phyloP scores from a whole-genome alignment of 2,329 filamentous ascomycete genomes.

The Ascochyta viciae-villosae region DNA sequence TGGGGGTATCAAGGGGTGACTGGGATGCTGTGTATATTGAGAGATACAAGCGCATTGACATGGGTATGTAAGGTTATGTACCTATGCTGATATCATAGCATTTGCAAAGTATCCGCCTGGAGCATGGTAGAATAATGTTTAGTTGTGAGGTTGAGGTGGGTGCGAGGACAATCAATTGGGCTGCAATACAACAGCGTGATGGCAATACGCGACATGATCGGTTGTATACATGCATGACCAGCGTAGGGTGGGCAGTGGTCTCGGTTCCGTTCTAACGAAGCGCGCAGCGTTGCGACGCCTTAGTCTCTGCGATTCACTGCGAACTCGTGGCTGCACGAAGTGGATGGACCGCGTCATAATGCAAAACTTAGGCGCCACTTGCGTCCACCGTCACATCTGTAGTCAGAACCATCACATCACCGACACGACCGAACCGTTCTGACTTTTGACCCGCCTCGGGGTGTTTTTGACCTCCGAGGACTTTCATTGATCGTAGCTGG shows the following conservation, averaged over 20 bases:
- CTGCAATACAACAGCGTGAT: background rate
- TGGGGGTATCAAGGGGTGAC: background rate
- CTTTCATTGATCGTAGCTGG: constrained; percentile 52
- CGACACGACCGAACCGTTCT: constrained; percentile 10
- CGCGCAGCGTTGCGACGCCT: background rate
- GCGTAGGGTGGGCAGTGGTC: background rate
- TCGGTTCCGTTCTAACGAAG: background rate
- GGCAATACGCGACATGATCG: background rate
- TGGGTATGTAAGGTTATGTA: background rate
- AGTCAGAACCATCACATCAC: constrained; percentile 11
- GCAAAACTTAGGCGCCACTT: background rate
- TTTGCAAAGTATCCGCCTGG: too few species aligned
- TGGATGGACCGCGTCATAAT: background rate
- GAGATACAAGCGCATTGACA: background rate
- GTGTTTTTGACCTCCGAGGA: constrained; percentile 46
- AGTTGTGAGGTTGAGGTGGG: background rate
- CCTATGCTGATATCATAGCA: too few species aligned
- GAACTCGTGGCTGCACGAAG: background rate
- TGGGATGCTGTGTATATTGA: background rate
- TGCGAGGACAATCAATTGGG: too few species aligned
- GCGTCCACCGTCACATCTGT: background rate
- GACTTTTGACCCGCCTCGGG: constrained; percentile 49
- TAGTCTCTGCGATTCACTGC: background rate
- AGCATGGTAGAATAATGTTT: background rate
- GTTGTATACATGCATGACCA: background rate